Evolutionary conservation across 176 grass and related monocot species (phyloP), one percentile per base, ranked within the genome.

Genomic region (Ampelocalamus luodianensis): DNA sequence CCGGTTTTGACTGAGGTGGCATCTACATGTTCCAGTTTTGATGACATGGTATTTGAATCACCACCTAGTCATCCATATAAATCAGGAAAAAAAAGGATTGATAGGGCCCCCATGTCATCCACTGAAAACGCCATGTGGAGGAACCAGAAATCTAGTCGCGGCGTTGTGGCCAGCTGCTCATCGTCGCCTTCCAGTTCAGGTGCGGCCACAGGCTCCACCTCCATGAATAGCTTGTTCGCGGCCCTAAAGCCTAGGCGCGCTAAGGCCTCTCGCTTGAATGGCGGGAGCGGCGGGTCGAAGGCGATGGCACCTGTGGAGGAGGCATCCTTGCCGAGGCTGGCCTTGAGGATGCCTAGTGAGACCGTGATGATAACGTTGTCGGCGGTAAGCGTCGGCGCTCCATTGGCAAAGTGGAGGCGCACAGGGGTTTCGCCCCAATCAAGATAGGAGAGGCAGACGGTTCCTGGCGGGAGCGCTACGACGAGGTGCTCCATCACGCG

Each of bases 341-440:
- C 93, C 85, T 98, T 98, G 42, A 95, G 86, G 40, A 98, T 89
- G 8, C 95, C 95, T 1, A 98, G 92, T 13, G 93, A 93, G 17
- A 95, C 95, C 12, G 95, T 98, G 6, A 98, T 27, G 44, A 98
- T 87, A 4, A 95, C 93, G 75, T 95, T 91, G 61, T 98, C 95
- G 8, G 87, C 87, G 14, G 65, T 6, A 70, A 92, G 59, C 51
- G 48, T 22, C 18, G 74, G 12, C 4, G 82, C 62, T 3, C 73
- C 85, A 5, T 90, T 87, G 3, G 43, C 65, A 72, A 98, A 95
- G 79, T 86, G 87, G 74, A 97, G 92, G 66, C 79, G 91, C 64
- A 94, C 78, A 0, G 92, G 92, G 18, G 27, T 20, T 9, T 46
- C 79, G 8, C 58, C 26, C 95, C 93, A 98, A 44, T 98, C 89